Base-by-base conservation (phyloP, 2,329 filamentous ascomycete species). In the Meredithiella fracta region DNA sequence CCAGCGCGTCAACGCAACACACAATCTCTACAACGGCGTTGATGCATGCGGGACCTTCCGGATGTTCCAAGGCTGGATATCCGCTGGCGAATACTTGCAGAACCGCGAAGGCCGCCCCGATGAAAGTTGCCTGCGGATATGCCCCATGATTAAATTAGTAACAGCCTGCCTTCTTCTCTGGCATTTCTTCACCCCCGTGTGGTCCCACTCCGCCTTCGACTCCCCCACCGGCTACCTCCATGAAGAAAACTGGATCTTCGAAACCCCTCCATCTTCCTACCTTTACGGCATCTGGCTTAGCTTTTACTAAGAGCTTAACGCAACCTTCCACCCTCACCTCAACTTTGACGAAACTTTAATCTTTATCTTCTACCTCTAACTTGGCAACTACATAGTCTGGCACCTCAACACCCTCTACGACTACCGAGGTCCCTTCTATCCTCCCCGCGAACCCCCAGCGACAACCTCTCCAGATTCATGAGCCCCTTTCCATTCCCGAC, bases 1-100 rank as follows among this genome's bases (percentile, higher is more conserved):
- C 60, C 76, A 78, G 5, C 77, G 90, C 3, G 73, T 91, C 0
- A 68, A 70, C 0, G 86, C 84, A 2, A 76, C 80, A 1, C 82
- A 79, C 59, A 83, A 95, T 66, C 69, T 90, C 34, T 92, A 96
- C 65, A 75, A 86, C 53, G 87, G 89, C 0, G 75, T 88, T 0
- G 89, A 90, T 0, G 82, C 85, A 0, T 94, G 87, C 68, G 83
- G 77, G 49, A 87, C 89, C 72, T 89, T 95, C 68, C 78, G 91
- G 40, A 85, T 88, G 75, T 91, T 86, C 67, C 90, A 96, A 68
- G 76, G 76, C 54, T 72, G 78, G 51, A 66, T 79, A 4, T 2
- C 68, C 78, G 47, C 76, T 38, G 34, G 34, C 9, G 34, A 38
- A n/a, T 3, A 38, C n/a, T 38, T n/a, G 34, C 34, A 11, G 73